Conservation (phyloP, 1,284 basidiomycete genomes). For the Ganoderma resinaceum region DNA sequence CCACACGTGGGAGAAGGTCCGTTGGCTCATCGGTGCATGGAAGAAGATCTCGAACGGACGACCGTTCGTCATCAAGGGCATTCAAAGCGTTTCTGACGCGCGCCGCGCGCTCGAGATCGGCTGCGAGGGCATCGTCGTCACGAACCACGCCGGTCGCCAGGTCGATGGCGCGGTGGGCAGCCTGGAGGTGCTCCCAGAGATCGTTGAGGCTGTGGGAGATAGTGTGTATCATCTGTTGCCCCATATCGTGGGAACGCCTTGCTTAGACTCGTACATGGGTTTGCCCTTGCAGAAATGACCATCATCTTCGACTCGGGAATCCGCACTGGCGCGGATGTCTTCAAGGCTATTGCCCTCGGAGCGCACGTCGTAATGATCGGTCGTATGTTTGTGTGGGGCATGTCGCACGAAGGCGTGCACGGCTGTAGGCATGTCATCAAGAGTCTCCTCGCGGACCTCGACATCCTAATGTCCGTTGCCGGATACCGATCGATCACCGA, state of each 20-base stretch:
- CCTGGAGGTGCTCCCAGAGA: conserved; percentile 60
- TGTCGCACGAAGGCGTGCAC: conserved; percentile 55
- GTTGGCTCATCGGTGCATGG: conserved; percentile 54
- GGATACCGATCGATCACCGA: conserved; percentile 50
- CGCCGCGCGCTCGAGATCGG: conserved; percentile 56
- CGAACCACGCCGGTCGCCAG: conserved; percentile 68
- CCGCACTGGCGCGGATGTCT: conserved; percentile 61
- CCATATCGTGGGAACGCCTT: not conserved
- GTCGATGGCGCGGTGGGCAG: conserved; percentile 65
- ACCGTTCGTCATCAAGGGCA: conserved; percentile 66
- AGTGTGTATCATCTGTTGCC: conserved; percentile 40
- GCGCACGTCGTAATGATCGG: conserved; percentile 56
- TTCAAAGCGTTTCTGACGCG: conserved; percentile 58
- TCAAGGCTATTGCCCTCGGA: conserved; percentile 62
- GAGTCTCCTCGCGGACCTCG: conserved; percentile 66
- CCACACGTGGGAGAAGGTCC: conserved; percentile 62
- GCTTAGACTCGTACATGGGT: not conserved
- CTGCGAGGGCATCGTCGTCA: conserved; percentile 65
- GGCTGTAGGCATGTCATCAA: conserved; percentile 65
- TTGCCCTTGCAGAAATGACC: conserved; percentile 51
- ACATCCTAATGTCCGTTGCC: conserved; percentile 60
- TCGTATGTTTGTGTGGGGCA: conserved; percentile 57
- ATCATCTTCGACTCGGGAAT: conserved; percentile 70
- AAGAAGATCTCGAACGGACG: conserved; percentile 53
- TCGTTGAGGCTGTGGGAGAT: conserved; percentile 57